phyloP scores from a whole-genome alignment of 441 rosid species.

The Gossypium schwendimanii region DNA sequence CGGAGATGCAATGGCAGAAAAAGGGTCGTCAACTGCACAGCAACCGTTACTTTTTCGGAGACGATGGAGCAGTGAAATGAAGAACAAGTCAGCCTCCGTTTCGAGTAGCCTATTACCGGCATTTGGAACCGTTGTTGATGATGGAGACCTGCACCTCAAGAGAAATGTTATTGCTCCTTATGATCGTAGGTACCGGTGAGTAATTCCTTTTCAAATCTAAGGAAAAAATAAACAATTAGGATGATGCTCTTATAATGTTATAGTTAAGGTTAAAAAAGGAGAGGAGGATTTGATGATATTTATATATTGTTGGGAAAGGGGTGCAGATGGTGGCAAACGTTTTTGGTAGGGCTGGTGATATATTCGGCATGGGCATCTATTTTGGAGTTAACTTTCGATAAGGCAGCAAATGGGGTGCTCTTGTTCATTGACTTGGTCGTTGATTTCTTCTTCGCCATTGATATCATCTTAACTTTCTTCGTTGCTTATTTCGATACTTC shows the following conservation, averaged over 20 bases:
- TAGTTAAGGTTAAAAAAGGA: too few relatives aligned
- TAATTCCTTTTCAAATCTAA: neutral
- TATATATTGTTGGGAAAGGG: neutral
- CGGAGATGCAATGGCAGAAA: conserved; percentile 22
- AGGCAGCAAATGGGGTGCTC: conserved; percentile 44
- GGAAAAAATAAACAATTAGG: neutral
- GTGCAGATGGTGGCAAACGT: conserved; percentile 68
- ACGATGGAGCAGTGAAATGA: conserved; percentile 46
- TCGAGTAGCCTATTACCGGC: conserved; percentile 86
- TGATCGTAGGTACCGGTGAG: conserved; percentile 78
- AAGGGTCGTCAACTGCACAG: conserved; percentile 41
- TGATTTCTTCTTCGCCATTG: conserved; percentile 71
- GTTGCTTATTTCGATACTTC: conserved; percentile 75
- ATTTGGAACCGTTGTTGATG: conserved; percentile 66
- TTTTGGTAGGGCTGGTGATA: conserved; percentile 56
- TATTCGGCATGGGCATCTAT: conserved; percentile 90
- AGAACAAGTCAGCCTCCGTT: conserved; percentile 59
- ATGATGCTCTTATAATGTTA: neutral
- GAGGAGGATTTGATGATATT: neutral
- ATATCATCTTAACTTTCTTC: conserved; percentile 76
- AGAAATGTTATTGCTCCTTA: conserved; percentile 57
- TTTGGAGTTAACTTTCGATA: conserved; percentile 68
- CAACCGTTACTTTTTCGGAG: conserved; percentile 42
- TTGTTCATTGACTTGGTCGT: conserved; percentile 52
- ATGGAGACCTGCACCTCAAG: conserved; percentile 36